These are phyloP conservation scores for Ogataea hybrid DNA, from an alignment of 1,139 yeast species.

Conservation along the genomic window DNA sequence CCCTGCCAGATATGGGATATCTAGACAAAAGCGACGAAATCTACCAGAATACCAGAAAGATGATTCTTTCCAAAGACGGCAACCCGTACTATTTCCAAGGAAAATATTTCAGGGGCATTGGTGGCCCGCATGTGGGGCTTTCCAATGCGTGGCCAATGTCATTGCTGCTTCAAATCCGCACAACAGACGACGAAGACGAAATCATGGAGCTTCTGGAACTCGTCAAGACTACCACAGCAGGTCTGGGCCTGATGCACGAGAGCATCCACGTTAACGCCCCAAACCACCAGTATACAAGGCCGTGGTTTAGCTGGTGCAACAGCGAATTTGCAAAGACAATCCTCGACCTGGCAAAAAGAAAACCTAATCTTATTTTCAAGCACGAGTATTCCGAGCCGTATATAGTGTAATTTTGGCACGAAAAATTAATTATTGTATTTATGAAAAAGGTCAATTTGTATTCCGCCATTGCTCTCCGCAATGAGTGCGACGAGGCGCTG, in stretches of 20 bases:
- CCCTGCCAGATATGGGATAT: slow-evolving; percentile 81
- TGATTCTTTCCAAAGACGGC: slow-evolving; percentile 67
- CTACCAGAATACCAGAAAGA: slow-evolving; percentile 75
- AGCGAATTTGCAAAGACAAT: slow-evolving; percentile 88
- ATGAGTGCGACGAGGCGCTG: slow-evolving; percentile 49
- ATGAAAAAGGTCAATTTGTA: slow-evolving; percentile 29
- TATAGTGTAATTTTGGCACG: slow-evolving; percentile 1
- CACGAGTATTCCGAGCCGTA: slow-evolving; percentile 34
- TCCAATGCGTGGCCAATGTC: slow-evolving; percentile 92
- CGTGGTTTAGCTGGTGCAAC: slow-evolving; percentile 96
- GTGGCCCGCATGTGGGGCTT: slow-evolving; percentile 89
- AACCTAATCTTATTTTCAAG: slow-evolving; percentile 70
- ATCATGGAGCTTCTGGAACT: slow-evolving; percentile 49
- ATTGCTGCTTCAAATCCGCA: slow-evolving; percentile 66
- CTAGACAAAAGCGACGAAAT: slow-evolving; percentile 48
- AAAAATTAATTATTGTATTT: not conserved
- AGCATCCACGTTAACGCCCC: slow-evolving; percentile 64
- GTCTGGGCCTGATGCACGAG: slow-evolving; percentile 83
- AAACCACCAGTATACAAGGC: slow-evolving; percentile 55
- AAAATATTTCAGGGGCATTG: slow-evolving; percentile 65
- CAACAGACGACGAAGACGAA: slow-evolving; percentile 70
- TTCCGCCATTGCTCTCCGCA: slow-evolving; percentile 47
- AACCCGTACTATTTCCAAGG: slow-evolving; percentile 80
- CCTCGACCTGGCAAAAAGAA: slow-evolving; percentile 66
- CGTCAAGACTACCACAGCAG: slow-evolving; percentile 62